phyloP scores from a whole-genome alignment of 202 grass and related monocot genomes.

The Carex arenaria region DNA sequence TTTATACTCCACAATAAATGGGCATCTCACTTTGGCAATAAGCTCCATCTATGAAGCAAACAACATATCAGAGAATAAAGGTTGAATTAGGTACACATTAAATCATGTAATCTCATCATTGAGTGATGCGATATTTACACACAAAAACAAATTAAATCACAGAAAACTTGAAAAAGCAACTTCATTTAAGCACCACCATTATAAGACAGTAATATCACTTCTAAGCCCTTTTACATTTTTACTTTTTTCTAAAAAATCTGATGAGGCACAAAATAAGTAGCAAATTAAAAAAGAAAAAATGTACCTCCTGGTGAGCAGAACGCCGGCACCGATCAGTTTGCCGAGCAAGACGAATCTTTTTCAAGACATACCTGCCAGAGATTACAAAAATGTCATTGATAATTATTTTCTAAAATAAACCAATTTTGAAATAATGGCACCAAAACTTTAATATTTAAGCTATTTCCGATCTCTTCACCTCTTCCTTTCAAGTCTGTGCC shows the following conservation, averaged over 20 bases:
- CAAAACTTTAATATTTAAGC: conserved; percentile 5
- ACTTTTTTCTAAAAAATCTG: background rate
- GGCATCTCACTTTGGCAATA: conserved; percentile 75
- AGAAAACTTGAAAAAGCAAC: background rate
- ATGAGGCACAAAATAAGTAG: background rate
- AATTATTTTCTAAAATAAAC: background rate
- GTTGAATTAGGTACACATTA: background rate
- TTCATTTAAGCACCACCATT: background rate
- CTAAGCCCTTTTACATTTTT: background rate
- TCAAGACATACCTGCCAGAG: conserved; percentile 78
- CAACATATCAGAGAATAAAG: background rate
- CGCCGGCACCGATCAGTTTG: conserved; percentile 67
- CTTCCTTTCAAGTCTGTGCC: conserved; percentile 79
- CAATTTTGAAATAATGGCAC: conserved; percentile 7
- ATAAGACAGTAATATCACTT: background rate
- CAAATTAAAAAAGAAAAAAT: background rate
- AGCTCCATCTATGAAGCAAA: conserved; percentile 80
- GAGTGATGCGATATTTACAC: background rate
- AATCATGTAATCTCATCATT: background rate
- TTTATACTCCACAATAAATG: conserved; percentile 97
- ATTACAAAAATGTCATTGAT: background rate
- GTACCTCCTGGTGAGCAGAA: conserved; percentile 88
- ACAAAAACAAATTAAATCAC: background rate
- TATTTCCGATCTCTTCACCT: conserved; percentile 38
- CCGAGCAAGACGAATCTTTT: conserved; percentile 92